These are phyloP conservation scores for Pleurotus sapidus DNA, from an alignment of 768 basidiomycete genomes.

Conservation along the genomic window DNA sequence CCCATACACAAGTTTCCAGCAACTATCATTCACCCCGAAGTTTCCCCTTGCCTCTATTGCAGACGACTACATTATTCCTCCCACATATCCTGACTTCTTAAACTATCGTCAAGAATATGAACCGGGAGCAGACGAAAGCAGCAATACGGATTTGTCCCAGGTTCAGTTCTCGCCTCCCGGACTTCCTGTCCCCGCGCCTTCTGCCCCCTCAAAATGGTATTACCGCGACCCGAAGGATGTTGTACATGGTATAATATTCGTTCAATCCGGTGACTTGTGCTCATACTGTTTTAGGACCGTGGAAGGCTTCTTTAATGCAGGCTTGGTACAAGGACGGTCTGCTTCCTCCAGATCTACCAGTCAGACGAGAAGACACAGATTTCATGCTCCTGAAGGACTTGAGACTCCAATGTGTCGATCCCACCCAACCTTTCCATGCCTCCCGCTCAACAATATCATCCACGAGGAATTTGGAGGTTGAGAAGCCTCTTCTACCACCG, in stretches of 20 bases:
- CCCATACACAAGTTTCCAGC: slow-evolving; percentile 91
- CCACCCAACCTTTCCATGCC: slow-evolving; percentile 72
- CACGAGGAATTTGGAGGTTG: slow-evolving; percentile 19
- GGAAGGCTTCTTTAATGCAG: slow-evolving; percentile 88
- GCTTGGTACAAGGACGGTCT: slow-evolving; percentile 86
- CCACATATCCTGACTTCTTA: slow-evolving; percentile 80
- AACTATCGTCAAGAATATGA: slow-evolving; percentile 67
- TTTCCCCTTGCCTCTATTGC: slow-evolving; percentile 89
- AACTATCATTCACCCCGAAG: slow-evolving; percentile 79
- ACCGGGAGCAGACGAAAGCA: slow-evolving; percentile 43
- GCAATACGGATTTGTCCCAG: slow-evolving; percentile 45
- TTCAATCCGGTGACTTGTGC: not conserved
- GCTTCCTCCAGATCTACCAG: slow-evolving; percentile 78
- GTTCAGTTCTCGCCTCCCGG: slow-evolving; percentile 80
- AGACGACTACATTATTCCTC: slow-evolving; percentile 89
- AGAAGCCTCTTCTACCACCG: slow-evolving; percentile 63
- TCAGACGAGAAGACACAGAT: slow-evolving; percentile 65
- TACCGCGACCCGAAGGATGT: slow-evolving; percentile 82
- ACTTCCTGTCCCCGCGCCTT: slow-evolving; percentile 65
- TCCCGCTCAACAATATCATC: slow-evolving; percentile 32
- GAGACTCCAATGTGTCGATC: slow-evolving; percentile 75
- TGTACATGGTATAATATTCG: slow-evolving; percentile 60
- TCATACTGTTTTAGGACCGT: slow-evolving; percentile 55
- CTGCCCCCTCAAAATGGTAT: slow-evolving; percentile 73
- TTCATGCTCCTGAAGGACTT: slow-evolving; percentile 73